These are phyloP conservation scores for Myochromella boudieri DNA, from an alignment of 768 basidiomycete genomes.

Conservation along the genomic window DNA sequence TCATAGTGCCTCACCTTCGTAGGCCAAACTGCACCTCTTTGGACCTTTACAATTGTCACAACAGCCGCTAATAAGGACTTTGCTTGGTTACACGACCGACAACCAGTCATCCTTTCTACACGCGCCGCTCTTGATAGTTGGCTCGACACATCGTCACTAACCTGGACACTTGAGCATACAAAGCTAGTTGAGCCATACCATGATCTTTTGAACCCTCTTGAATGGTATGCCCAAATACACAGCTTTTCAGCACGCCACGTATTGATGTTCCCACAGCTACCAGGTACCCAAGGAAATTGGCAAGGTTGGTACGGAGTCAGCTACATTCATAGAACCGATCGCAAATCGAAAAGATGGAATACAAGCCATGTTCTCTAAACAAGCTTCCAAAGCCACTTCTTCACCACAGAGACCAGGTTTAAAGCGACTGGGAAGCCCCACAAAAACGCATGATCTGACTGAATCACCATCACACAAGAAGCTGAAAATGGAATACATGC, in stretches of 20 bases:
- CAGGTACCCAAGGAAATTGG: constrained; percentile 89
- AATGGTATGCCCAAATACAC: constrained; percentile 49
- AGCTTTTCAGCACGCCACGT: neutral
- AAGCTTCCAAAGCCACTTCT: constrained; percentile 26
- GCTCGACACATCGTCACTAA: constrained; percentile 74
- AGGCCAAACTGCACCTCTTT: constrained; percentile 60
- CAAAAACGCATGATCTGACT: neutral
- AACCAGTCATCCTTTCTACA: constrained; percentile 76
- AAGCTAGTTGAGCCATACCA: constrained; percentile 62
- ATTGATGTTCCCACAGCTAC: constrained; percentile 51
- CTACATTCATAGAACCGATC: constrained; percentile 81
- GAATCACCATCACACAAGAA: constrained; percentile 1
- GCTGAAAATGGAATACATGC: constrained; percentile 1
- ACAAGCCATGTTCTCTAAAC: constrained; percentile 76
- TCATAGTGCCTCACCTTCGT: neutral
- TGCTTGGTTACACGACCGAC: constrained; percentile 89
- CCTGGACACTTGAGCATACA: constrained; percentile 63
- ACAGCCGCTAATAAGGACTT: constrained; percentile 70
- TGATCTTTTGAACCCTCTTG: constrained; percentile 48
- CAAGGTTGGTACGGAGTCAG: constrained; percentile 82
- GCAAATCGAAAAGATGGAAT: constrained; percentile 83
- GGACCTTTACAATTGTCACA: constrained; percentile 90
- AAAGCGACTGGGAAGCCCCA: constrained; percentile 8
- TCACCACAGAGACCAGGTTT: neutral
- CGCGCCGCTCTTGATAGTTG: constrained; percentile 63